These are phyloP conservation scores for Orbilia blumenaviensis DNA, from an alignment of 2,329 filamentous ascomycete species.

Conservation along the genomic window DNA sequence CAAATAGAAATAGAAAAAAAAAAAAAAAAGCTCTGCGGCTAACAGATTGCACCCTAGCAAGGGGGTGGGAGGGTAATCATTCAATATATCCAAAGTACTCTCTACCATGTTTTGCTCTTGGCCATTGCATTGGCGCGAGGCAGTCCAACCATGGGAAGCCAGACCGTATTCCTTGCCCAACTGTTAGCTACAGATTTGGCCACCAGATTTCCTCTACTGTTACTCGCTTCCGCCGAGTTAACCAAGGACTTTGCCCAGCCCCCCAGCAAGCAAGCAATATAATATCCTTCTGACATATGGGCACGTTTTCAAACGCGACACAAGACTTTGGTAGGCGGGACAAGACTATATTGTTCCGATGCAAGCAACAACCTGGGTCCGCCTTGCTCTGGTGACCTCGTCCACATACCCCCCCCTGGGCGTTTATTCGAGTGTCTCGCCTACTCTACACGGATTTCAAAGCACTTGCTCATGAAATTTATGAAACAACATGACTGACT, in stretches of 20 bases:
- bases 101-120: slow-evolving; percentile 44
- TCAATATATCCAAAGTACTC: slow-evolving; percentile 28
- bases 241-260: no score
- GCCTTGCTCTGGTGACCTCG: slow-evolving; percentile 20
- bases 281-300: not conserved
- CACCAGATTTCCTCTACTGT: no score
- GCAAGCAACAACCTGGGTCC: slow-evolving; percentile 6
- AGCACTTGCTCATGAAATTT: not conserved
- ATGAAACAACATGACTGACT: not conserved
- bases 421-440: no score
- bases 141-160: slow-evolving; percentile 29
- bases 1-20: no score
- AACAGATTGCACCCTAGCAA: not conserved
- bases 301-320: slow-evolving; percentile 25
- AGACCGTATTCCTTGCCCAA: slow-evolving; percentile 1
- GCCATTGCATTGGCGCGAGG: slow-evolving; percentile 20
- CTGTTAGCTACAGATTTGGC: not conserved
- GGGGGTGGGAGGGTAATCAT: not conserved
- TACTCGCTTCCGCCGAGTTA: no score
- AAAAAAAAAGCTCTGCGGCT: not conserved
- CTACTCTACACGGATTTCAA: not conserved
- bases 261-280: not conserved
- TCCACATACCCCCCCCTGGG: not conserved
- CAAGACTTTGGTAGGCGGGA: slow-evolving; percentile 48
- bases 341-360: slow-evolving; percentile 52